These are phyloP conservation scores for Kokia cookei DNA, from an alignment of 441 rosid species.

Conservation along the genomic window DNA sequence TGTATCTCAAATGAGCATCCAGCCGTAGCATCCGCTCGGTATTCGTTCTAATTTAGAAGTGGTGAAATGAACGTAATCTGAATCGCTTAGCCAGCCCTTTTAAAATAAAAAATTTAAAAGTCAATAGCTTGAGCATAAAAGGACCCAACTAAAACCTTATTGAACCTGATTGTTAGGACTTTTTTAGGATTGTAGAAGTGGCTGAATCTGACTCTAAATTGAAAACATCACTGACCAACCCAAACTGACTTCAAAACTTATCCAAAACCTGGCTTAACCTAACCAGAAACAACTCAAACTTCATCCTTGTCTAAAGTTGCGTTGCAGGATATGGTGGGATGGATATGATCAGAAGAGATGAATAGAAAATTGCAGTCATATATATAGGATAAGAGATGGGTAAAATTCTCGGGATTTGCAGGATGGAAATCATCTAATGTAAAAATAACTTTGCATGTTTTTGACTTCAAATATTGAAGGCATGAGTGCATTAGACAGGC, in stretches of 20 bases:
- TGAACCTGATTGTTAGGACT: not conserved
- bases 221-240: not conserved
- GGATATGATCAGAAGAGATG: not conserved
- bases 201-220: not conserved
- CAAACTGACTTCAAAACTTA: not conserved
- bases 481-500: not conserved
- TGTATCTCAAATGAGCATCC: no score
- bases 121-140: not conserved
- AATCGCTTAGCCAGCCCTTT: not conserved
- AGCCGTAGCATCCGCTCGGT: not conserved
- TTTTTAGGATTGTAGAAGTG: not conserved
- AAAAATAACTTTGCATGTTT: not conserved
- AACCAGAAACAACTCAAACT: not conserved
- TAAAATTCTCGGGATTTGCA: not conserved
- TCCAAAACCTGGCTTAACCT: not conserved
- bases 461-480: not conserved
- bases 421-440: not conserved
- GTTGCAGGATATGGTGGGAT: not conserved
- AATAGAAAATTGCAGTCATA: not conserved
- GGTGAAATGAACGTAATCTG: not conserved
- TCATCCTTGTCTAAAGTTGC: not conserved
- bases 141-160: not conserved
- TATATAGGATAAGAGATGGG: not conserved
- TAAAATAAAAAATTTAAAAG: not conserved
- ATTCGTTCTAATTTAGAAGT: not conserved